phyloP scores from a whole-genome alignment of 2,329 filamentous ascomycete genomes.

The Penicillium sp. region DNA sequence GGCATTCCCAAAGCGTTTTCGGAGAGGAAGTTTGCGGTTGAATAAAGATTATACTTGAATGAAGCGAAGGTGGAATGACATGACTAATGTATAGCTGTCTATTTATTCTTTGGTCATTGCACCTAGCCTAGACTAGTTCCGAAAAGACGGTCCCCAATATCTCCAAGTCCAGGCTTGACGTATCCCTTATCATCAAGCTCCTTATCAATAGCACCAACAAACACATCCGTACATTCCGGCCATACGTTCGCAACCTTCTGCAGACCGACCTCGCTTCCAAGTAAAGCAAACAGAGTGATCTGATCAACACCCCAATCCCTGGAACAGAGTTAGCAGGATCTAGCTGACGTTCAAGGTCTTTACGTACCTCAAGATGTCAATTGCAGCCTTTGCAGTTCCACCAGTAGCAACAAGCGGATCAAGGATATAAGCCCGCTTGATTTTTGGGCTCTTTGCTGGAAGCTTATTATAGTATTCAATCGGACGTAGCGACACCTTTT shows the following conservation, averaged over 20 bases:
- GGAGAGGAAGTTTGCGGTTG: not conserved
- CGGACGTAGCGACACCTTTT: constrained; percentile 25
- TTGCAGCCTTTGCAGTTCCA: constrained; percentile 25
- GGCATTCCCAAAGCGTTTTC: not conserved
- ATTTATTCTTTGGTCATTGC: not conserved
- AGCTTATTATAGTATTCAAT: constrained; percentile 35
- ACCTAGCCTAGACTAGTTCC: constrained; percentile 22
- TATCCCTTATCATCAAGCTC: constrained; percentile 27
- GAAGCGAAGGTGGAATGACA: not conserved
- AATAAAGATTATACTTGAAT: not conserved
- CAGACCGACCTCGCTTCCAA: constrained; percentile 22
- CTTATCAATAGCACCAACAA: constrained; percentile 26
- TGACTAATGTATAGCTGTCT: not conserved
- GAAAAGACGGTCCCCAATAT: constrained; percentile 33
- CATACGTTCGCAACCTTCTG: constrained; percentile 23
- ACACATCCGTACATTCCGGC: constrained; percentile 27
- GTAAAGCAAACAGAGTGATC: constrained; percentile 28
- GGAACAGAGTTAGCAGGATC: not conserved
- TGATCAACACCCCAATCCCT: constrained; percentile 30
- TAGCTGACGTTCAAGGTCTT: constrained; percentile 2
- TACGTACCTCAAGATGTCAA: constrained; percentile 27
- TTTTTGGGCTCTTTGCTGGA: constrained; percentile 22
- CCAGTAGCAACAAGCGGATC: constrained; percentile 31
- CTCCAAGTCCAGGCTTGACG: constrained; percentile 27
- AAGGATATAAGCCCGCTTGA: constrained; percentile 26